Percentiles rank a stretch among this genome's conserved stretches.
Evolutionary conservation across 2,329 filamentous ascomycete species (phyloP).

Genomic region (Lasiodiplodia theobromae): DNA sequence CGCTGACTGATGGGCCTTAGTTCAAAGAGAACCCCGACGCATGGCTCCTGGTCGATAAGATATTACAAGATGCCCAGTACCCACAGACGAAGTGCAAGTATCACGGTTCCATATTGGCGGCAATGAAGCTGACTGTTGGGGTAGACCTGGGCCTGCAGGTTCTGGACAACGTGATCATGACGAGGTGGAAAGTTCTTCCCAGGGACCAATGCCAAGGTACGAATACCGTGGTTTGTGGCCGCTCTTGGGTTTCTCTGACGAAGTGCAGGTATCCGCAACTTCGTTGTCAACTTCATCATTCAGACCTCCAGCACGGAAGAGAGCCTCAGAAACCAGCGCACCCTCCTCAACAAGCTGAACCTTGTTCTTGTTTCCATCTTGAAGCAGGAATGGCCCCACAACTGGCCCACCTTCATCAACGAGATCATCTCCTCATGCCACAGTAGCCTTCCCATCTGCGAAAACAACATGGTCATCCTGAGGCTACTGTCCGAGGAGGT

Average conservation of each 20-base stretch:
- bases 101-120: background rate
- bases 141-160: constrained; percentile 92
- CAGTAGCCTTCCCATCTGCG: constrained; percentile 94
- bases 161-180: constrained; percentile 97
- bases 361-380: constrained; percentile 95
- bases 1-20: constrained; percentile 56
- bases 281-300: constrained; percentile 98
- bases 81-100: constrained; percentile 92
- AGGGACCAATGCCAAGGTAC: constrained; percentile 92
- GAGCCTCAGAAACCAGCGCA: constrained; percentile 80
- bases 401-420: constrained; percentile 99
- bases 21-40: constrained; percentile 99
- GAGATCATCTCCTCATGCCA: constrained; percentile 98
- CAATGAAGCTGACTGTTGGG: constrained; percentile 33
- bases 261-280: constrained; percentile 88
- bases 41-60: constrained; percentile 97
- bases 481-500: constrained; percentile 96
- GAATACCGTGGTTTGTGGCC: constrained; percentile 33
- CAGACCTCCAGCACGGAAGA: constrained; percentile 91
- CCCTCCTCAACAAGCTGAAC: constrained; percentile 97
- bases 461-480: constrained; percentile 99
- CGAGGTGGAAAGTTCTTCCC: constrained; percentile 97
- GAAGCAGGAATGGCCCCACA: constrained; percentile 99
- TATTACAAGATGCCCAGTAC: constrained; percentile 90
- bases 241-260: constrained; percentile 33